phyloP scores from a whole-genome alignment of 2,329 filamentous ascomycete species.

The Rasamsonia emersonii region DNA sequence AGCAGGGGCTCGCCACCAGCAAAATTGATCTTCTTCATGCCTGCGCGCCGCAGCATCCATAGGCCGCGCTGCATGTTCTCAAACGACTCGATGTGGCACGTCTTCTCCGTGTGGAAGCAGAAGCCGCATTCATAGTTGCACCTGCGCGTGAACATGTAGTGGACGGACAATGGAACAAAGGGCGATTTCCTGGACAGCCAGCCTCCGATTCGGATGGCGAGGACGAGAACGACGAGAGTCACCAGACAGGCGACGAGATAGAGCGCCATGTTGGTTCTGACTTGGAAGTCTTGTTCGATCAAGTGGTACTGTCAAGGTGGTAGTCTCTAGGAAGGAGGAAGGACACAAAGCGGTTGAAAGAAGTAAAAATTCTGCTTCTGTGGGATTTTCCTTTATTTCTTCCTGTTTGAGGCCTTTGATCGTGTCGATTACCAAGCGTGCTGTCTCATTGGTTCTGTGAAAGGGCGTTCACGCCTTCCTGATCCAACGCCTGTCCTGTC shows the following conservation, averaged over 20 bases:
- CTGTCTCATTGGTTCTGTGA: too few species aligned
- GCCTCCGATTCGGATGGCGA: not conserved
- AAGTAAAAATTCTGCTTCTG: too few species aligned
- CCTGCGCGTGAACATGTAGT: too few species aligned
- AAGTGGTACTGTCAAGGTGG: too few species aligned
- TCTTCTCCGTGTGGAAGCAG: slow-evolving; percentile 50
- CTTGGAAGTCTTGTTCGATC: too few species aligned
- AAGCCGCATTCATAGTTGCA: slow-evolving; percentile 44
- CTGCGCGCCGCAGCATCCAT: slow-evolving; percentile 38
- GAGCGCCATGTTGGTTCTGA: not conserved
- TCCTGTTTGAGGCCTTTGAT: too few species aligned
- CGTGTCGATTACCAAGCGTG: too few species aligned
- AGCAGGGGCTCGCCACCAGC: slow-evolving; percentile 50
- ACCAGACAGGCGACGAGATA: not conserved
- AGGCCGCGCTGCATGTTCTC: slow-evolving; percentile 39
- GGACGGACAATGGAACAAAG: slow-evolving; percentile 30
- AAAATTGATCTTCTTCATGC: slow-evolving; percentile 50
- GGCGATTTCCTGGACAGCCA: not conserved
- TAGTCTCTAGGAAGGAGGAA: too few species aligned
- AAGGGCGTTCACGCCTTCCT: too few species aligned
- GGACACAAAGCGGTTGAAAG: too few species aligned
- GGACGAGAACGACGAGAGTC: not conserved
- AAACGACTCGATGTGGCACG: slow-evolving; percentile 35
- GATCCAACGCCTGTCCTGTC: too few species aligned
- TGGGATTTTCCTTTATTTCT: too few species aligned